A percentile compares a stretch with the other conserved stretches of the same genome.
Evolutionary conservation across 2,329 filamentous ascomycete species (phyloP).

Genomic region (Claviceps arundinis): DNA sequence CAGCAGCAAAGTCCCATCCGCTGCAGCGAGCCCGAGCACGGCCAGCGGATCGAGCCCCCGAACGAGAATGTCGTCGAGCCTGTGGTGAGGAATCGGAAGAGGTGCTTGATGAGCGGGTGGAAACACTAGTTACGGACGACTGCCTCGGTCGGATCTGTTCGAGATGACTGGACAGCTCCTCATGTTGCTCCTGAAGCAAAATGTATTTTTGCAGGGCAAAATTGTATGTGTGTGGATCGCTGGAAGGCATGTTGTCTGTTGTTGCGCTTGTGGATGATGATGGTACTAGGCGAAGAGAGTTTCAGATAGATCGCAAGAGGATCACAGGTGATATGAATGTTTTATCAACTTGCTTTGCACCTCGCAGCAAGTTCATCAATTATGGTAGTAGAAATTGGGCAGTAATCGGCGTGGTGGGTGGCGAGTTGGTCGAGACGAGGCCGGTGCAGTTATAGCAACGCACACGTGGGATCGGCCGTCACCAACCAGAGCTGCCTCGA

Average conservation of each 20-base stretch:
- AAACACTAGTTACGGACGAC: constrained; percentile 18
- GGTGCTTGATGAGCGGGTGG: constrained; percentile 36
- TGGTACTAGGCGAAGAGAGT: neutral
- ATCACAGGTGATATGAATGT: neutral
- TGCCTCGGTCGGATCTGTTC: constrained; percentile 34
- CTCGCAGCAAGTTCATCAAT: constrained; percentile 2
- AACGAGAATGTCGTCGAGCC: constrained; percentile 28
- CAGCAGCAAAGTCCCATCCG: constrained; percentile 18
- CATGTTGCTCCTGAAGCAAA: constrained; percentile 39
- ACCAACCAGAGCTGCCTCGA: constrained; percentile 5
- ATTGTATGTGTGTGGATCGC: constrained; percentile 22
- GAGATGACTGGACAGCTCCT: constrained; percentile 37
- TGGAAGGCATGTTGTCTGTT: constrained; percentile 16
- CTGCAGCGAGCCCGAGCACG: constrained; percentile 19
- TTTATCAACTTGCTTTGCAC: constrained; percentile 7
- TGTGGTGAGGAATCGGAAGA: constrained; percentile 43
- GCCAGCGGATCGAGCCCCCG: constrained; percentile 14
- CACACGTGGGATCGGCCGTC: constrained; percentile 1
- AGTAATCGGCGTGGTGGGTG: constrained; percentile 1
- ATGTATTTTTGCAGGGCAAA: constrained; percentile 42
- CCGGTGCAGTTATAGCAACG: constrained; percentile 6
- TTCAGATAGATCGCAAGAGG: neutral
- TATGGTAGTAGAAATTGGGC: constrained; percentile 1
- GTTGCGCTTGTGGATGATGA: neutral
- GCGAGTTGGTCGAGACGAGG: neutral